phyloP scores from a whole-genome alignment of 2,329 filamentous ascomycete species.

The Aspergillus chevalieri region DNA sequence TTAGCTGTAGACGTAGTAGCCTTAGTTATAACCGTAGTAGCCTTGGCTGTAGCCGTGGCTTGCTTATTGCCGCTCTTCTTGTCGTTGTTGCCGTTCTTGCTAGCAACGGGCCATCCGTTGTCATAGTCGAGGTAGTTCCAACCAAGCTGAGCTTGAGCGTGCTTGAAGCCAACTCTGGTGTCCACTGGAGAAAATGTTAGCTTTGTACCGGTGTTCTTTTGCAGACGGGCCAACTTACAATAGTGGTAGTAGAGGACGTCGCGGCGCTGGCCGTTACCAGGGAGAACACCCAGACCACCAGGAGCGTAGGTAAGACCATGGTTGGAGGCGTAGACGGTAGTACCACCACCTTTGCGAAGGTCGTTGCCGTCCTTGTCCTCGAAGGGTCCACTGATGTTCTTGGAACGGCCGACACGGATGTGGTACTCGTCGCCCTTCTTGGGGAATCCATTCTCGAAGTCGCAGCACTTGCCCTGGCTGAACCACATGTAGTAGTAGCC shows the following conservation, averaged over 20 bases:
- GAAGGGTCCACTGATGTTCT: conserved; percentile 22
- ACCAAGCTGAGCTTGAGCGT: conserved; percentile 22
- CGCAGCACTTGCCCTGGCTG: conserved; percentile 27
- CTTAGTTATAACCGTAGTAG: no score
- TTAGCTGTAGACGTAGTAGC: no score
- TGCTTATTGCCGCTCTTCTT: not conserved
- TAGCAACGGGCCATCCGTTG: conserved; percentile 26
- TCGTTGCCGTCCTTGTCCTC: conserved; percentile 18
- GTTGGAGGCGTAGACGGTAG: conserved; percentile 28
- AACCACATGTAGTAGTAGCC: conserved; percentile 32
- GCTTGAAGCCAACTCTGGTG: conserved; percentile 19
- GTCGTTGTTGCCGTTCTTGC: not conserved
- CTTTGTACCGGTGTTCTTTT: no score
- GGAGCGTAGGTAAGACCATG: conserved; percentile 29
- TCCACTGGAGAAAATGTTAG: conserved; percentile 10
- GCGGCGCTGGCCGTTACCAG: conserved; percentile 10
- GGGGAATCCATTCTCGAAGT: conserved; percentile 17
- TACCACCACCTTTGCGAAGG: conserved; percentile 23
- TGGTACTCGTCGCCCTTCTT: conserved; percentile 21
- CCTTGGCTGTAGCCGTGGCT: no score
- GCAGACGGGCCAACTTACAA: not conserved
- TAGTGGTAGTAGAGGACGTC: conserved; percentile 34
- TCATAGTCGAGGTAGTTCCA: conserved; percentile 28
- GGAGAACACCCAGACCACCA: conserved; percentile 25
- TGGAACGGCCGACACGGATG: conserved; percentile 27